Evolutionary conservation across 2,329 filamentous ascomycete genomes (phyloP), one percentile per base, ranked within the genome.

Genomic region (Xylariaceae sp.): DNA sequence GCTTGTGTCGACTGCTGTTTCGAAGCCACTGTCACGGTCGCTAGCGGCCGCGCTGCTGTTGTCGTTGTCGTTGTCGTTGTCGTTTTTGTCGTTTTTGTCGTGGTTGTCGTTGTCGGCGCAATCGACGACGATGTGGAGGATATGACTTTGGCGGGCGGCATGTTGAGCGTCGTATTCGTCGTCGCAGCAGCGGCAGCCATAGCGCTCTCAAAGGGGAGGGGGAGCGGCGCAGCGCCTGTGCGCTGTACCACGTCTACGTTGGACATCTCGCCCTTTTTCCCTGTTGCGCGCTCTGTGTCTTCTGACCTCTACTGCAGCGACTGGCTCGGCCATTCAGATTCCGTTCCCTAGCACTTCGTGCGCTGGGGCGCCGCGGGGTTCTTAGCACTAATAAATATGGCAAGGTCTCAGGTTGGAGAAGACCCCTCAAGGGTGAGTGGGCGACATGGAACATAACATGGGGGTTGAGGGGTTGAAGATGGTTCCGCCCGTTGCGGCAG

Each of bases 281-380:
- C 53, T 63, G 53, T 60, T 57, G 46, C 58, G 56, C 59, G 42
- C 54, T 59, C 57, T 58, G 60, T 64, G 63, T 70, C 65, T 64
- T 67, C 64, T 67, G 66, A 68, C 64, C 66, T 58, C 50, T 55
- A 44, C 35, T 51, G 44, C 37, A 53, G 61, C 59, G 57, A 58
- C 56, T 66, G 51, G 58, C 61, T 66, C 67, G 67, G 68, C 68
- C 67, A 70, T 69, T 70, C 67, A 70, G 58, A 68, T 69, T 65
- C 65, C 68, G 66, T 65, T 60, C 63, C 58, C 59, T 50, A 56
- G 55, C 59, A 54, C 57, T 61, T 36, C 40, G 30, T 10, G 42
- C 29, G 50, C 48, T 53, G 51, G 60, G 58, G 49, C 57, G 57
- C 65, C 66, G 68, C 66, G 68, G 68, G 68, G 68, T 67, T 53